These are phyloP conservation scores for Vinca major DNA, from an alignment of 305 asterid species.

Conservation along the genomic window DNA sequence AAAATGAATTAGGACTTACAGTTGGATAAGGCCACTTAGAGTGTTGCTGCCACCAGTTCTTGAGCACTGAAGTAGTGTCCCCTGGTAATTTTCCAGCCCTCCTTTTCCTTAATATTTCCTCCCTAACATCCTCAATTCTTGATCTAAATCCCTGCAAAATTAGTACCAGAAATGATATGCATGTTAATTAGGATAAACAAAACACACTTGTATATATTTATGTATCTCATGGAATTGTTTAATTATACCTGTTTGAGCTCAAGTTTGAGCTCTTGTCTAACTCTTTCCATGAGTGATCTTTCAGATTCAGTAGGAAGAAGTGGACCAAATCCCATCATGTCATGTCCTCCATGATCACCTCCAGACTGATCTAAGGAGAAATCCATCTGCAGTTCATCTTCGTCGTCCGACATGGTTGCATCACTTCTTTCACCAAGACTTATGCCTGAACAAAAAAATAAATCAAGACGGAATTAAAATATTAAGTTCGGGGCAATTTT, in stretches of 20 bases:
- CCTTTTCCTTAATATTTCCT: constrained; percentile 67
- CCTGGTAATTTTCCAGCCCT: constrained; percentile 90
- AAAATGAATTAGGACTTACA: constrained; percentile 26
- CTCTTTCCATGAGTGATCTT: constrained; percentile 71
- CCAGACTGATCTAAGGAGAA: constrained; percentile 56
- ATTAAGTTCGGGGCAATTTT: neutral
- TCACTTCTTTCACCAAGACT: constrained; percentile 65
- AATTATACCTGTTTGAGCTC: constrained; percentile 63
- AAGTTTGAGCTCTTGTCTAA: constrained; percentile 62
- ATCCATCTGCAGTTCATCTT: constrained; percentile 62
- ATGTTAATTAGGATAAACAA: neutral
- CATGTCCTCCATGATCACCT: constrained; percentile 28
- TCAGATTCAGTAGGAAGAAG: constrained; percentile 76
- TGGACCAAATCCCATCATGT: constrained; percentile 69
- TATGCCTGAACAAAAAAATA: constrained; percentile 25
- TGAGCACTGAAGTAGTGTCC: constrained; percentile 75
- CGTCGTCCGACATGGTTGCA: constrained; percentile 80
- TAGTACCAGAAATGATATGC: neutral
- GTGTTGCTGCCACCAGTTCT: constrained; percentile 94
- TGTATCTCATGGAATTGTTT: neutral
- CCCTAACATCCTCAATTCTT: constrained; percentile 69
- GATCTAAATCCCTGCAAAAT: constrained; percentile 63
- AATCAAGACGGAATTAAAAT: neutral
- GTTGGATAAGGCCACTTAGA: constrained; percentile 98
- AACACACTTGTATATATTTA: neutral